Conservation (phyloP, 768 basidiomycete species). For the Tubosaeta sp. region DNA sequence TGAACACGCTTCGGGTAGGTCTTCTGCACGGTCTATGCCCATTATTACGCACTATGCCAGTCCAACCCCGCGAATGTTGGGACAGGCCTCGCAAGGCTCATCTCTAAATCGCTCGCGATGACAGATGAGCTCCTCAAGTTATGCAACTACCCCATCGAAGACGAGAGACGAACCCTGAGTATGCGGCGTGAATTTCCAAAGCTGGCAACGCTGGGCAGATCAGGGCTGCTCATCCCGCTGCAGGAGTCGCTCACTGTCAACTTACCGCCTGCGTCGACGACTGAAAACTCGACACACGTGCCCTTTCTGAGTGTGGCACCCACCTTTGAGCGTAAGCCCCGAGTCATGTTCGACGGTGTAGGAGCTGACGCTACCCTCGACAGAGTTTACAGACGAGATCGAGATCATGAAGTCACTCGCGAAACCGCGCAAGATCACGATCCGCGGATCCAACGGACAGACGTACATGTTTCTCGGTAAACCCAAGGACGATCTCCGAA, state of each 20-base stretch:
- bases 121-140: constrained; percentile 65
- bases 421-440: constrained; percentile 85
- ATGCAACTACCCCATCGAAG: constrained; percentile 51
- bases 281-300: constrained; percentile 54
- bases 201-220: constrained; percentile 54
- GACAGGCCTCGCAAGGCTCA: constrained; percentile 44
- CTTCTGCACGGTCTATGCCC: not conserved
- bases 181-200: constrained; percentile 51
- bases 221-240: constrained; percentile 78
- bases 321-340: constrained; percentile 60
- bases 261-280: constrained; percentile 62
- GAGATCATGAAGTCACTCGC: constrained; percentile 90
- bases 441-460: constrained; percentile 78
- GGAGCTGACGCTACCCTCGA: not conserved
- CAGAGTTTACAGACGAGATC: constrained; percentile 79
- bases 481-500: constrained; percentile 94
- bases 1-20: constrained; percentile 56
- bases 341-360: too few relatives aligned
- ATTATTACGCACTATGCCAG: constrained; percentile 28
- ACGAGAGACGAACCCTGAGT: constrained; percentile 34
- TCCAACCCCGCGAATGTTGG: constrained; percentile 40
- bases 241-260: constrained; percentile 89
- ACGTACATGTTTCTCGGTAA: constrained; percentile 91
- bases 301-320: constrained; percentile 80
- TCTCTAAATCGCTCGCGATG: constrained; percentile 55